A percentile compares a stretch with the other conserved stretches of the same genome.
These are phyloP conservation scores for Acanthamoeba castellanii DNA, from an alignment of 208 protist species.

Conservation along the genomic window DNA sequence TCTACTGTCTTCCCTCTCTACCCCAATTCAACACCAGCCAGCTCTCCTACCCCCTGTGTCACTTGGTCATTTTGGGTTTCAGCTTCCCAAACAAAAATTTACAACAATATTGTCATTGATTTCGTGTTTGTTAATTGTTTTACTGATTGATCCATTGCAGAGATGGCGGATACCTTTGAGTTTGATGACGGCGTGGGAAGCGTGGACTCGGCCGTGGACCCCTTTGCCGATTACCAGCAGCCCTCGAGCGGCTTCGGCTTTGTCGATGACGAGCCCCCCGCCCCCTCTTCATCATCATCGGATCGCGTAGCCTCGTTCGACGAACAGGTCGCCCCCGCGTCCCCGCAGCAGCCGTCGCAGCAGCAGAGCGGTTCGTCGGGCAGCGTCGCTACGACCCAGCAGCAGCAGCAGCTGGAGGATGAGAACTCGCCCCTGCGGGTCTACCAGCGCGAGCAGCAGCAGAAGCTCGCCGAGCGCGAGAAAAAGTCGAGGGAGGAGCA, in stretches of 20 bases:
- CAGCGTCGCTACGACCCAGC: not conserved
- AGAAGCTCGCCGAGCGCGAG: conserved; percentile 34
- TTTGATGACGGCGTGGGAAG: conserved; percentile 32
- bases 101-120: too few relatives aligned
- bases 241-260: not conserved
- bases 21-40: too few relatives aligned
- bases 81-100: too few relatives aligned
- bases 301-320: not conserved
- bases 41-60: too few relatives aligned
- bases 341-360: not conserved
- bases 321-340: not conserved
- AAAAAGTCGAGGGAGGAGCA: conserved; percentile 23
- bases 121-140: too few relatives aligned
- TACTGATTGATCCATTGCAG: not conserved
- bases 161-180: conserved; percentile 3
- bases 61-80: too few relatives aligned
- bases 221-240: conserved; percentile 37
- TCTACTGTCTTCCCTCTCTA: too few relatives aligned
- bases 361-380: not conserved
- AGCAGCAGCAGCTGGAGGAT: conserved; percentile 21
- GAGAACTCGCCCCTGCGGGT: conserved; percentile 56
- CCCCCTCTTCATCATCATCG: not conserved
- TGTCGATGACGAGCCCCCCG: not conserved
- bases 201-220: not conserved
- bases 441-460: conserved; percentile 45